phyloP scores from a whole-genome alignment of 2,329 filamentous ascomycete genomes.

The Exophiala xenobiotica region DNA sequence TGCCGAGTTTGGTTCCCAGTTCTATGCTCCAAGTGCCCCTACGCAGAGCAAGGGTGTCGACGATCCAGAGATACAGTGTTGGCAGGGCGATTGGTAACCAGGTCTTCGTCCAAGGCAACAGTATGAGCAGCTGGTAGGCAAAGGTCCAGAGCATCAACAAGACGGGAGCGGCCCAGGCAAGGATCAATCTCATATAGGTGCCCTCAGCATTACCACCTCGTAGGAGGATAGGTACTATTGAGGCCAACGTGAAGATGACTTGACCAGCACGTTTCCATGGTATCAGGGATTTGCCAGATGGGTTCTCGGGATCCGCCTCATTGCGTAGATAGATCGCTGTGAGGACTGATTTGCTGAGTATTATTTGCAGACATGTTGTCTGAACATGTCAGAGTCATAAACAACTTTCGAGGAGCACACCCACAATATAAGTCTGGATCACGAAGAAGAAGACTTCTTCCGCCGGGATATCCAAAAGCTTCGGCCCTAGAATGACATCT shows the following conservation, averaged over 20 bases:
- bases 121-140: constrained; percentile 63
- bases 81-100: constrained; percentile 61
- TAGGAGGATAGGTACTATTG: constrained; percentile 36
- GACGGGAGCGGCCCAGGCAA: constrained; percentile 68
- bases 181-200: constrained; percentile 69
- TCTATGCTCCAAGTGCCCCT: constrained; percentile 72
- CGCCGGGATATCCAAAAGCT: constrained; percentile 62
- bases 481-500: constrained; percentile 63
- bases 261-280: constrained; percentile 52
- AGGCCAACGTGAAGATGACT: constrained; percentile 41
- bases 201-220: constrained; percentile 49
- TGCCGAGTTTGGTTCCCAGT: constrained; percentile 63
- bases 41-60: constrained; percentile 66
- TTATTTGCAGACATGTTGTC: constrained; percentile 65
- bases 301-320: constrained; percentile 33
- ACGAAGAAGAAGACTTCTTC: constrained; percentile 78
- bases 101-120: constrained; percentile 59
- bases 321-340: constrained; percentile 54
- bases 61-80: constrained; percentile 69
- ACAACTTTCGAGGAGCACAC: no score
- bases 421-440: constrained; percentile 67
- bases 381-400: constrained; percentile 5
- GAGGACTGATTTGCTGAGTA: constrained; percentile 63
- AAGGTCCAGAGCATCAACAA: constrained; percentile 63
- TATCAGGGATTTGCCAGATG: constrained; percentile 37